Evolutionary conservation across 1,139 yeast species (phyloP), one percentile per base, ranked within the genome.

Genomic region (Arxiozyma heterogenica): DNA sequence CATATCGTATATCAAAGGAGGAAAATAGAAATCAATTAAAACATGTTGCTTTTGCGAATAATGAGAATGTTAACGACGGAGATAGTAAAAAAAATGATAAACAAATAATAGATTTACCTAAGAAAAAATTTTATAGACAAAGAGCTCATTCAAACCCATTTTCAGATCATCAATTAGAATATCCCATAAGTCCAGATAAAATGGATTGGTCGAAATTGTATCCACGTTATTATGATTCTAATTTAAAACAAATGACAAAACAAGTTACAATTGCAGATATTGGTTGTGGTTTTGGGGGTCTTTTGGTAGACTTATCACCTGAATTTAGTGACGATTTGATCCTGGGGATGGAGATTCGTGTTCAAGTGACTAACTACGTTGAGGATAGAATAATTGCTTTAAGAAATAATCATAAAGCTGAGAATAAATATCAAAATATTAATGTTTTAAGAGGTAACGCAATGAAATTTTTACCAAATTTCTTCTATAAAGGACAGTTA

Each of bases 231-330:
- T 70, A 69, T 53, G 79, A 81, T 58, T 73, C 69, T 51, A 66
- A 61, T 9, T 72, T 73, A 0, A 69, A 76, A 2, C 62, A 75
- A 57, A 71, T 82, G 77, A 66, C 72, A 7, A 72, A 77, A 53
- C 67, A 76, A 47, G 98, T 94, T 17, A 93, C 90, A 54, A 84
- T 93, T 54, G 98, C 98, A 4, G 99, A 93, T 68, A 81, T 93
- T 56, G 99, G 99, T 18, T 93, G 99, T 73, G 99, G 99, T 0
- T 93, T 87, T 69, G 99, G 99, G 51, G 99, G 99, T 0, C 76
- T 93, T 56, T 70, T 89, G 64, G 82, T 87, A 50, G 86, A 89
- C 51, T 76, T 93, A 55, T 86, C 96, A 1, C 86, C 91, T 1
- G 81, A 75, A 53, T 85, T 85, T 59, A 91, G 94, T 1, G 79